Base-by-base conservation (phyloP, 345 rosid species). In the Ailanthus altissimus region DNA sequence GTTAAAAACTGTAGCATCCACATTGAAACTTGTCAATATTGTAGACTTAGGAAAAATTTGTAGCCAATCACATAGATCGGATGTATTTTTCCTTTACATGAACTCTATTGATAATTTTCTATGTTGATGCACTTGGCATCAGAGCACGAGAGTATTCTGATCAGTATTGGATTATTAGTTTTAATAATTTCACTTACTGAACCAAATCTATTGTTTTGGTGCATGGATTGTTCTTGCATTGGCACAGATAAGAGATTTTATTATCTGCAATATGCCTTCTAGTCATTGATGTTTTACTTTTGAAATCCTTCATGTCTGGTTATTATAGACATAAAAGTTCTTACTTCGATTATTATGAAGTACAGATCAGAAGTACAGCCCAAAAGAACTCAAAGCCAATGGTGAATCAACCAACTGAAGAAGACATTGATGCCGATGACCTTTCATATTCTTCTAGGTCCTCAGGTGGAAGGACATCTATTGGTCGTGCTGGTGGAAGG, bases 401-500 rank as follows among this genome's bases (percentile, higher is more conserved):
- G 75, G 56, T 78, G 13, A 63, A 76, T 23, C 77, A 75, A 36
- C 21, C n/a, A 14, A 74, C 69, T 2, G 83, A 80, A 8, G 90
- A 85, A 6, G 84, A 83, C 6, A 78, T 67, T 25, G 86, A 82
- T 21, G 80, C 77, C 1, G 88, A 82, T 49, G 84, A 72, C 75
- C 32, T 40, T 40, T 21, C 75, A 38, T 56, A 70, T 18, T 83
- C 77, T 47, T 84, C 75, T 70, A 72, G 81, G 64, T 75, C 82
- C 13, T 71, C 51, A 15, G 72, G 45, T 26, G 65, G 83, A 16
- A 46, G 46, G 0, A 64, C 79, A 7, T 68, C 81, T 74, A 80
- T 83, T n/a, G 81, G 89, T 46, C 86, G 63, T 36, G 84, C 88
- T 5, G 70, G 86, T 28, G 81, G 85, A 49, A 80, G 74, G 46